Evolutionary conservation across 2,329 filamentous ascomycete genomes (phyloP).

Genomic region (Pseudogymnoascus sp.): DNA sequence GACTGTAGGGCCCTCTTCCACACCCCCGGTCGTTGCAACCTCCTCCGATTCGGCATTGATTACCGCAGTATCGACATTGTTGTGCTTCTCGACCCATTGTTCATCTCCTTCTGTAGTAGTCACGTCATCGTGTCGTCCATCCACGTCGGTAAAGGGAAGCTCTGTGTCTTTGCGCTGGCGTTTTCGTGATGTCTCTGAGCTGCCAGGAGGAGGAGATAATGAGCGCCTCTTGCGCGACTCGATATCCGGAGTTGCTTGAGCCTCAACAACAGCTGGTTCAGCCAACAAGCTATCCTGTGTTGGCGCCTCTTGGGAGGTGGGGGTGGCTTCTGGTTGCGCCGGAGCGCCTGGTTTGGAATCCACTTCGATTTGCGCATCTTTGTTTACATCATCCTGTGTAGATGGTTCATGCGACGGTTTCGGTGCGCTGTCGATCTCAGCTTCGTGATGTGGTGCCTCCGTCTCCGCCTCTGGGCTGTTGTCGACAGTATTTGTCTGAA

Average conservation of each 20-base stretch:
- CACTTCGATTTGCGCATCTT: constrained; percentile 9
- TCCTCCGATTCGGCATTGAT: constrained; percentile 13
- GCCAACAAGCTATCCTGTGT: constrained; percentile 12
- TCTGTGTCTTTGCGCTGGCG: constrained; percentile 35
- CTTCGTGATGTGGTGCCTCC: not conserved
- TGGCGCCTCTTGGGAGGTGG: constrained; percentile 17
- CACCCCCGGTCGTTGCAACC: not conserved
- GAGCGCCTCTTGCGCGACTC: constrained; percentile 64
- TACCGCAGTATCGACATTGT: constrained; percentile 17
- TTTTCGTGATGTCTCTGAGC: constrained; percentile 48
- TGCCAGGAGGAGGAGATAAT: constrained; percentile 50
- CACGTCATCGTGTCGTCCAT: constrained; percentile 12
- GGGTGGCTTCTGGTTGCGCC: not conserved
- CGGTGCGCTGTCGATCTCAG: not conserved
- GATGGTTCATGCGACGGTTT: not conserved
- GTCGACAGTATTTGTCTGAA: not conserved
- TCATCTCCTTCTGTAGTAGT: constrained; percentile 17
- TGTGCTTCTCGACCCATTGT: constrained; percentile 23
- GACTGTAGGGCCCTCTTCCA: constrained; percentile 12
- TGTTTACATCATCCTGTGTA: not conserved
- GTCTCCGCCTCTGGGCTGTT: constrained; percentile 10
- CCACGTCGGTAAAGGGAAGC: not conserved
- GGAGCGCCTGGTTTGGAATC: constrained; percentile 8
- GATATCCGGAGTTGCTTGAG: constrained; percentile 41
- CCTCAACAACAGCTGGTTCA: constrained; percentile 18